Percentiles rank a stretch among this genome's conserved stretches.
Conservation (phyloP, 345 rosid species). For the Brassica cretica region DNA sequence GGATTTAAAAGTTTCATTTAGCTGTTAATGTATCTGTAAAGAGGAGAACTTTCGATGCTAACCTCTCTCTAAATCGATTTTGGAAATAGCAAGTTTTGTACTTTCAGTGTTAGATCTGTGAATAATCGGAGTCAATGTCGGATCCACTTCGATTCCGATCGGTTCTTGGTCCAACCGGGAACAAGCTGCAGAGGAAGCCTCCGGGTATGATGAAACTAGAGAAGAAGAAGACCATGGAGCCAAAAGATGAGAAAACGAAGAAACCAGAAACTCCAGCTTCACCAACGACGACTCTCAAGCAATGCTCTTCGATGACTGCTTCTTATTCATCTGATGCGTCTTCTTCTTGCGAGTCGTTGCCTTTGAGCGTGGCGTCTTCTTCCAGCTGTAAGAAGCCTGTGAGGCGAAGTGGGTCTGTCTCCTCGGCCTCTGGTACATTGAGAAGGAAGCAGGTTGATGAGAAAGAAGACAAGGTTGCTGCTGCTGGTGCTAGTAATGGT, state of each 20-base stretch:
- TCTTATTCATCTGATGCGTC: slow-evolving; percentile 87
- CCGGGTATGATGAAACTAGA: slow-evolving; percentile 42
- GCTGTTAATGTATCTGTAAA: slow-evolving; percentile 30
- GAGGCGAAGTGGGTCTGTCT: slow-evolving; percentile 36
- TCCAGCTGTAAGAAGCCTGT: slow-evolving; percentile 50
- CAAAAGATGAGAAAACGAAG: slow-evolving; percentile 43
- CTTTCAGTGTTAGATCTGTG: slow-evolving; percentile 35
- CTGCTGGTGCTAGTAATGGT: background rate
- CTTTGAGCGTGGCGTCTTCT: slow-evolving; percentile 57
- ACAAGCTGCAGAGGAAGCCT: slow-evolving; percentile 54
- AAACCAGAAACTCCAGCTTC: slow-evolving; percentile 29
- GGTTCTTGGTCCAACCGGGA: slow-evolving; percentile 56
- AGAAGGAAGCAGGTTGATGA: slow-evolving; percentile 51
- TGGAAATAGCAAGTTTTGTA: background rate
- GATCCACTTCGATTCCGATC: slow-evolving; percentile 58
- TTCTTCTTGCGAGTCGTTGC: slow-evolving; percentile 63
- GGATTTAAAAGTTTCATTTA: background rate
- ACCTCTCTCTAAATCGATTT: slow-evolving; percentile 6
- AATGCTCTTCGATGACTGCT: slow-evolving; percentile 50
- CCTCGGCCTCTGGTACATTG: slow-evolving; percentile 27
- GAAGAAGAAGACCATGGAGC: slow-evolving; percentile 26
- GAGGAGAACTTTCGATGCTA: slow-evolving; percentile 1
- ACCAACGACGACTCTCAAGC: slow-evolving; percentile 39
- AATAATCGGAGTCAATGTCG: slow-evolving; percentile 49
- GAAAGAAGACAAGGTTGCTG: slow-evolving; percentile 37